These are phyloP conservation scores for Phaseolus lunatus DNA, from an alignment of 306 rosid species.

Conservation along the genomic window DNA sequence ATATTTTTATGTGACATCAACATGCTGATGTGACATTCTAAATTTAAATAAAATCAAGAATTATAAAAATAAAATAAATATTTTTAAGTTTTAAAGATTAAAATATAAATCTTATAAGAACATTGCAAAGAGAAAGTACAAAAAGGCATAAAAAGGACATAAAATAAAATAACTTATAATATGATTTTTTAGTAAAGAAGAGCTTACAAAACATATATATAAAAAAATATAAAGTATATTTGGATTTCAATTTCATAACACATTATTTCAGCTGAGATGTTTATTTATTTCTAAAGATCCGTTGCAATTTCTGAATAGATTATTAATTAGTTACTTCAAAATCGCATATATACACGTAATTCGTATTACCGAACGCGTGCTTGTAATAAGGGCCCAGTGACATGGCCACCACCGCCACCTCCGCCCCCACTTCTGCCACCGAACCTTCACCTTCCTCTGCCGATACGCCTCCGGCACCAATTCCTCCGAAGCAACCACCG, in stretches of 20 bases:
- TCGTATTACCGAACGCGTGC: neutral
- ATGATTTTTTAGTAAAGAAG: too few relatives aligned
- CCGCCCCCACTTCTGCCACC: neutral
- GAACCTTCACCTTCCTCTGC: slow-evolving; percentile 39
- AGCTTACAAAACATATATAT: too few relatives aligned
- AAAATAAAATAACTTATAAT: too few relatives aligned
- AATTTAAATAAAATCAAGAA: too few relatives aligned
- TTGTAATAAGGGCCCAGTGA: neutral
- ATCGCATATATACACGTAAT: neutral
- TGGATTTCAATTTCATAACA: neutral
- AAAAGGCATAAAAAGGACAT: too few relatives aligned
- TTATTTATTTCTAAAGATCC: neutral
- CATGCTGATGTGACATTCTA: too few relatives aligned
- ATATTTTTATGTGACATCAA: too few relatives aligned
- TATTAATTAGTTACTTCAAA: neutral
- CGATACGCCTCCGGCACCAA: slow-evolving; percentile 34
- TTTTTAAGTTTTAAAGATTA: too few relatives aligned
- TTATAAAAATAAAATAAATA: too few relatives aligned
- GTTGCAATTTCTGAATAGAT: neutral
- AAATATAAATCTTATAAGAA: too few relatives aligned
- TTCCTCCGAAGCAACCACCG: slow-evolving; percentile 32
- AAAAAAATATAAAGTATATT: too few relatives aligned
- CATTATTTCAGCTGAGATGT: neutral
- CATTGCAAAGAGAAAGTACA: too few relatives aligned
- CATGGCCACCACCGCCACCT: slow-evolving; percentile 36